Base-by-base conservation (phyloP, 305 asterid genomes). In the Coffea humblotiana region DNA sequence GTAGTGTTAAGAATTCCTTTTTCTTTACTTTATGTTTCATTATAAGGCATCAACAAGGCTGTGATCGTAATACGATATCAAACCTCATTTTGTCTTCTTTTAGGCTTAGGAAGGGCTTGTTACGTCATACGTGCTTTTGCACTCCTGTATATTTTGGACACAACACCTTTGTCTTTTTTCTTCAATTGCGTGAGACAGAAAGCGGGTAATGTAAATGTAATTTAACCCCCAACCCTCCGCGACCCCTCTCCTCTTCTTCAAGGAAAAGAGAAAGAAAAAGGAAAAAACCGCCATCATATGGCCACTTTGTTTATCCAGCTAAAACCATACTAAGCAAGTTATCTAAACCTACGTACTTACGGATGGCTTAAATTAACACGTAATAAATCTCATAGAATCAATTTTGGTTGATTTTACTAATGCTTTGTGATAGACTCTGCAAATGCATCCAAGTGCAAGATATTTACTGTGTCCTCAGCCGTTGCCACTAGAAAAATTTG, bases 81-180 rank as follows among this genome's bases (percentile, higher is more conserved):
- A 80, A 75, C 77, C 77, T 81, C 51, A 43, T 60, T 68, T 70
- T 51, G 29, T 12, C 64, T 9, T 54, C 6, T 75, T 80, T 71
- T 35, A 71, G 80, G 79, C 25, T 78, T 56, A n/a, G 47, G 25
- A 43, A 61, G 29, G 11, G 37, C 23, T 8, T 2, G 47, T 54
- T 54, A 75, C 49, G 75, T 19, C 18, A 25, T 25, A 56, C 35
- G 3, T 21, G 13, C 48, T 18, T 48, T n/a, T 71, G 48, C 15
- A 71, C n/a, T 35, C n/a, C 10, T 48, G 6, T 14, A 29, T 27
- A 19, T 58, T 56, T 54, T 40, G 43, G 43, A 37, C 40, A 27
- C 23, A n/a, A 63, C 18, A 64, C 51, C 25, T 54, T 54, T 66
- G 70, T 74, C 79, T 66, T 80, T 40, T 51, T 51, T 74, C 65